Conservation (phyloP, 2,329 filamentous ascomycete genomes). For the Colletotrichum orchidophilum region DNA sequence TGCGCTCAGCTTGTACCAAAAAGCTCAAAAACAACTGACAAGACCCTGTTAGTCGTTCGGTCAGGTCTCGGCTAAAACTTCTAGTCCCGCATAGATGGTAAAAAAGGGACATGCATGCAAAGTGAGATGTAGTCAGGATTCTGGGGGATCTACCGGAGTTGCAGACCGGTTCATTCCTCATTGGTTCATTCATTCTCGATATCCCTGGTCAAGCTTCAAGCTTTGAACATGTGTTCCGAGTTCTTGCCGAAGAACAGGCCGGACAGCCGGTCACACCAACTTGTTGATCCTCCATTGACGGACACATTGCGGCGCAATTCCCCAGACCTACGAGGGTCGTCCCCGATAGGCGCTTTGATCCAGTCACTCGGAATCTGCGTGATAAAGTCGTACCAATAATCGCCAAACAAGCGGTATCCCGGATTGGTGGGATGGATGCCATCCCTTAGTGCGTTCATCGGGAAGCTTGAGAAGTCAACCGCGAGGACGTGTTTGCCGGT, state of each 20-base stretch:
- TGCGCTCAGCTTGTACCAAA: not conserved
- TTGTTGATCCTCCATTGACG: not conserved
- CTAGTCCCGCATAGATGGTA: not conserved
- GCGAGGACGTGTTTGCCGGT: constrained; percentile 43
- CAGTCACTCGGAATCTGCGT: constrained; percentile 46
- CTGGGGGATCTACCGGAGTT: not conserved
- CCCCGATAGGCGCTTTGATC: constrained; percentile 42
- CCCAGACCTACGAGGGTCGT: constrained; percentile 5
- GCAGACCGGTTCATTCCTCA: too few relatives aligned
- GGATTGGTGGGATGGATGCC: constrained; percentile 45
- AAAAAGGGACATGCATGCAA: too few relatives aligned
- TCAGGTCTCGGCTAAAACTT: not conserved
- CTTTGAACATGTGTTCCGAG: not conserved
- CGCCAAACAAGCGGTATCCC: constrained; percentile 45
- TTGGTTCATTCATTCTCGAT: not conserved
- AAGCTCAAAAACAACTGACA: not conserved
- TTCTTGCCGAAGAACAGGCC: not conserved
- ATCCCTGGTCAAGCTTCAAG: not conserved
- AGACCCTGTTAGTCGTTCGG: not conserved
- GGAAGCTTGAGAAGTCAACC: constrained; percentile 44
- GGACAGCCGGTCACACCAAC: not conserved
- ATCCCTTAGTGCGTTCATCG: constrained; percentile 36
- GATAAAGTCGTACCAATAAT: constrained; percentile 49
- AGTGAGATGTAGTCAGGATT: too few relatives aligned
- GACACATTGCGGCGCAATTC: not conserved